These are phyloP conservation scores for Talaromyces sp. DNA, from an alignment of 2,329 filamentous ascomycete genomes.

Conservation along the genomic window DNA sequence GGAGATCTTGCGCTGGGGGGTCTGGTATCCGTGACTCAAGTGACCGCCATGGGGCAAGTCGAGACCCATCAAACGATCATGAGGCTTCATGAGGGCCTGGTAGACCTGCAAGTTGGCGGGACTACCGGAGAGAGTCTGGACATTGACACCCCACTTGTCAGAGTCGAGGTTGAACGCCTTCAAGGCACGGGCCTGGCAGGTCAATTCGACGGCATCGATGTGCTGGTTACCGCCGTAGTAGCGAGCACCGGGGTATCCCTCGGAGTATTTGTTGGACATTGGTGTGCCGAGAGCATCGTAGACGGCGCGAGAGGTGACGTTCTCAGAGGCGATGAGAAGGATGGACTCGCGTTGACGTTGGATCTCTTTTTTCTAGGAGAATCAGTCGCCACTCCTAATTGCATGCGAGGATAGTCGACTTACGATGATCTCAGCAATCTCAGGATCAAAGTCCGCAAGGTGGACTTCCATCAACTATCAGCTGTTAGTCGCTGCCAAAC, in stretches of 20 bases:
- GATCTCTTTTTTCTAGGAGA: constrained; percentile 75
- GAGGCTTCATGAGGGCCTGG: constrained; percentile 87
- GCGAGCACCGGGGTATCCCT: constrained; percentile 95
- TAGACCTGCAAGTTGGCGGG: constrained; percentile 98
- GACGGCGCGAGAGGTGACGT: constrained; percentile 96
- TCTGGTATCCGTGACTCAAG: constrained; percentile 96
- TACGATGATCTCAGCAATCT: constrained; percentile 97
- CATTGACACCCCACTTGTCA: constrained; percentile 96
- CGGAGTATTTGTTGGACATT: constrained; percentile 99
- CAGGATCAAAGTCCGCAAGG: constrained; percentile 84
- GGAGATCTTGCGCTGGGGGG: constrained; percentile 91
- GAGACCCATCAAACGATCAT: constrained; percentile 95
- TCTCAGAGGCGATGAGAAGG: constrained; percentile 97
- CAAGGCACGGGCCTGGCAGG: constrained; percentile 92
- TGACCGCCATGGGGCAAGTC: constrained; percentile 96
- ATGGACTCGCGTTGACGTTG: constrained; percentile 98
- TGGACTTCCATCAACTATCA: constrained; percentile 90
- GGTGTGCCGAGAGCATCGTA: constrained; percentile 94
- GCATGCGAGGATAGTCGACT: constrained; percentile 29
- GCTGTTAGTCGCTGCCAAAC: background rate
- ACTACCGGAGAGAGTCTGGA: constrained; percentile 88
- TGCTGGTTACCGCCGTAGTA: constrained; percentile 99
- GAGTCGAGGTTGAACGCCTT: constrained; percentile 83
- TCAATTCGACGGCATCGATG: constrained; percentile 93
- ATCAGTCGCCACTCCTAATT: background rate